phyloP scores from a whole-genome alignment of 2,329 filamentous ascomycete species.

The Thielaviopsis ethacetica region DNA sequence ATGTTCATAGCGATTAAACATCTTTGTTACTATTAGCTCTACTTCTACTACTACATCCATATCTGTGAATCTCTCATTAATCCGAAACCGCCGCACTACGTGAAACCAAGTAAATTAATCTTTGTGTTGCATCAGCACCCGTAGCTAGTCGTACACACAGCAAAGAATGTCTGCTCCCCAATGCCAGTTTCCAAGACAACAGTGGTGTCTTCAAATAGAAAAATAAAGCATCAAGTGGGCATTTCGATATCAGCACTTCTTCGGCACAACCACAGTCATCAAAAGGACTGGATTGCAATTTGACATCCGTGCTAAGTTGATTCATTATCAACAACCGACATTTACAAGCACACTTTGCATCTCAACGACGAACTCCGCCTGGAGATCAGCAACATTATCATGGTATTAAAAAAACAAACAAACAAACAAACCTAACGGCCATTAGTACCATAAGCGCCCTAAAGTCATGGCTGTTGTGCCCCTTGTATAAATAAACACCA shows the following conservation, averaged over 20 bases:
- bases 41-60: too few species aligned
- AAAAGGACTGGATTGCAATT: slow-evolving; percentile 81
- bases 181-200: not conserved
- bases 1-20: too few species aligned
- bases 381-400: not conserved
- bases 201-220: too few species aligned
- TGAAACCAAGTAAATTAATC: too few species aligned
- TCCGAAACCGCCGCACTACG: too few species aligned
- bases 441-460: too few species aligned
- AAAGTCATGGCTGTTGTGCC: not conserved
- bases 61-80: too few species aligned
- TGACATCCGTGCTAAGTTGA: slow-evolving; percentile 83
- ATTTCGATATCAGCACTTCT: slow-evolving; percentile 83
- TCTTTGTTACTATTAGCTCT: too few species aligned
- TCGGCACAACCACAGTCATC: slow-evolving; percentile 94
- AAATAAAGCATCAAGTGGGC: slow-evolving; percentile 4
- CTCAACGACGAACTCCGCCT: too few species aligned
- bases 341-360: not conserved
- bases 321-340: not conserved
- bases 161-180: slow-evolving; percentile 4
- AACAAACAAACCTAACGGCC: not conserved
- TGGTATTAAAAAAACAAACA: slow-evolving; percentile 14
- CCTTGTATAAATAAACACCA: not conserved
- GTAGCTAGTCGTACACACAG: not conserved
- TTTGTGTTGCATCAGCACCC: too few species aligned